These are phyloP conservation scores for Penicillium sp. DNA, from an alignment of 2,329 filamentous ascomycete genomes.

Conservation along the genomic window DNA sequence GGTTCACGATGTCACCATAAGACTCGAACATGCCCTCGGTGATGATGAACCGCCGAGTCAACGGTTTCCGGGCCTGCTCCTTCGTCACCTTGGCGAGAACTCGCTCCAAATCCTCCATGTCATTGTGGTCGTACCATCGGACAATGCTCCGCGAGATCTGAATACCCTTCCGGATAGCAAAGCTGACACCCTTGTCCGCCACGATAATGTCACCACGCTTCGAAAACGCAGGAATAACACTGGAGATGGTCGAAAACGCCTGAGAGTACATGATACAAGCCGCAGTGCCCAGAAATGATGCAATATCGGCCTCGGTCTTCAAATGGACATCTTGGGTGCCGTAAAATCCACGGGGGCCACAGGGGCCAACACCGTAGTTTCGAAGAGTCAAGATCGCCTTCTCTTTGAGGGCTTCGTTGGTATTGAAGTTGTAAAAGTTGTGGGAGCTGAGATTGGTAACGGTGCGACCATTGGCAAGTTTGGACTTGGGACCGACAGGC, in stretches of 20 bases:
- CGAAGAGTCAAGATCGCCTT: constrained; percentile 92
- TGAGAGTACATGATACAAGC: constrained; percentile 95
- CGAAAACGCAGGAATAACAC: constrained; percentile 93
- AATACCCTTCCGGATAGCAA: constrained; percentile 88
- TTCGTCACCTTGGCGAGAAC: constrained; percentile 82
- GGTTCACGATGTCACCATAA: constrained; percentile 77
- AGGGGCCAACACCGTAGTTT: constrained; percentile 94
- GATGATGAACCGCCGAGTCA: constrained; percentile 92
- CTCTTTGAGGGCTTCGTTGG: constrained; percentile 88
- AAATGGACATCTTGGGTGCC: constrained; percentile 98
- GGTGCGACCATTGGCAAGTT: constrained; percentile 82
- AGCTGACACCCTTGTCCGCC: constrained; percentile 90
- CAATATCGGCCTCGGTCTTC: constrained; percentile 93
- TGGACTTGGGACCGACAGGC: constrained; percentile 85
- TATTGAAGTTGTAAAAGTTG: constrained; percentile 97
- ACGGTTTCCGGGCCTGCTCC: constrained; percentile 82
- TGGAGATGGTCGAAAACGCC: constrained; percentile 94
- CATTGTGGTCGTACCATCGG: constrained; percentile 92
- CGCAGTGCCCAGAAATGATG: constrained; percentile 81
- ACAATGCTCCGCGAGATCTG: constrained; percentile 91
- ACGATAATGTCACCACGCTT: constrained; percentile 98
- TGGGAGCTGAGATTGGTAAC: constrained; percentile 92
- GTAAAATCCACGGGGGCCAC: constrained; percentile 96
- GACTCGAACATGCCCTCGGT: constrained; percentile 95
- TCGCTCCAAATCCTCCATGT: constrained; percentile 88